Conservation (phyloP, 2,329 filamentous ascomycete species). For the Coleophoma crateriformis region DNA sequence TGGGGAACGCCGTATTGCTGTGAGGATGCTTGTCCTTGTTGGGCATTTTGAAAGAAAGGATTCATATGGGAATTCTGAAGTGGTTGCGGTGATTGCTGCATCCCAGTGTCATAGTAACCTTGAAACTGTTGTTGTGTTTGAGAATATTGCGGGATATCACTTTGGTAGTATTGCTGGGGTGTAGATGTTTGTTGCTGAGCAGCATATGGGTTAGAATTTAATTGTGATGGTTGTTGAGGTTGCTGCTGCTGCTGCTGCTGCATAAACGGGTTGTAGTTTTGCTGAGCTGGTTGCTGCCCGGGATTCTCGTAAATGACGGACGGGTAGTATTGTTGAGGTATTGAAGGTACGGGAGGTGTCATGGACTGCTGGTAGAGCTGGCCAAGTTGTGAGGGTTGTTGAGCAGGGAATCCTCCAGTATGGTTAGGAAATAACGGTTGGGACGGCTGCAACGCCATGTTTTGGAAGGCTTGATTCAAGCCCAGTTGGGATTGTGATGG, state of each 20-base stretch:
- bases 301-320: conserved; percentile 22
- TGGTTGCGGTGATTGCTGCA: conserved; percentile 11
- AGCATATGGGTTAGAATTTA: conserved; percentile 33
- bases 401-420: conserved; percentile 53
- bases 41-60: conserved; percentile 16
- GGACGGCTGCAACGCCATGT: conserved; percentile 56
- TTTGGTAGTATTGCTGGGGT: conserved; percentile 18
- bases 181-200: conserved; percentile 25
- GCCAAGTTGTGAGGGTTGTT: conserved; percentile 31
- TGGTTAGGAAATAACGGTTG: conserved; percentile 70
- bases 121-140: conserved; percentile 21
- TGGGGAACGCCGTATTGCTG: conserved; percentile 16
- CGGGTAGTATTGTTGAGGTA: conserved; percentile 24
- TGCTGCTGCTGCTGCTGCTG: conserved; percentile 13
- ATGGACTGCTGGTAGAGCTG: conserved; percentile 30
- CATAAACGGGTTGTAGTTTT: background rate
- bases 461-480: conserved; percentile 62
- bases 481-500: conserved; percentile 35
- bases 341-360: conserved; percentile 24
- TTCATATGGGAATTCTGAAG: conserved; percentile 19
- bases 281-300: conserved; percentile 13
- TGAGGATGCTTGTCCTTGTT: conserved; percentile 26
- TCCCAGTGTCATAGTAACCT: conserved; percentile 1
- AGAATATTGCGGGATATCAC: conserved; percentile 23
- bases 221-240: conserved; percentile 15